A percentile compares a stretch with the other conserved stretches of the same genome.
phyloP scores from a whole-genome alignment of 2,329 filamentous ascomycete genomes.

The Sarocladiaceae sp. region DNA sequence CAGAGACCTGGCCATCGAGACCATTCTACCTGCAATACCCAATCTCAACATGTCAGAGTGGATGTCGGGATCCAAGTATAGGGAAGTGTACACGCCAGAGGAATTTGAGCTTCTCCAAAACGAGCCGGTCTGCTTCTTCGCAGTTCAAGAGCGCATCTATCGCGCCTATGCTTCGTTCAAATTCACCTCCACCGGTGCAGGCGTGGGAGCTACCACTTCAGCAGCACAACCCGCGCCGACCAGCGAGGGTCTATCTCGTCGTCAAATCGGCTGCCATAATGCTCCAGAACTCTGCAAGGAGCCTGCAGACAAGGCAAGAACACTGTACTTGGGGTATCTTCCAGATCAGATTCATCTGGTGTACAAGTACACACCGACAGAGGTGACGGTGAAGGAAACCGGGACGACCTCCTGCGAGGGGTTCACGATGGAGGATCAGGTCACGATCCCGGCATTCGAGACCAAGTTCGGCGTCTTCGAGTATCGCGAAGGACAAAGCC shows the following conservation, averaged over 20 bases:
- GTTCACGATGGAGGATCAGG: slow-evolving; percentile 3
- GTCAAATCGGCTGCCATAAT: background rate
- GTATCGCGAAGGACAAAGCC: background rate
- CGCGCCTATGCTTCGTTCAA: background rate
- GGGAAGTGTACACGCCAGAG: background rate
- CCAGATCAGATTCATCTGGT: slow-evolving; percentile 5
- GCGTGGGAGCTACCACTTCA: too few relatives aligned
- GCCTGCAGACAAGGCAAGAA: background rate
- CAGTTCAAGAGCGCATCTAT: slow-evolving; percentile 5
- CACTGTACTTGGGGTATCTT: background rate
- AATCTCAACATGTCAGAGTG: slow-evolving; percentile 4
- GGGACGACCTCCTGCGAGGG: background rate
- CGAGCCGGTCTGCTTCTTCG: background rate
- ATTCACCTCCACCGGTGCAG: background rate
- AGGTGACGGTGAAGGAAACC: slow-evolving; percentile 3
- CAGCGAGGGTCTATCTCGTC: background rate
- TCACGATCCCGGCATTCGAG: slow-evolving; percentile 3
- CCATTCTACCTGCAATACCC: background rate
- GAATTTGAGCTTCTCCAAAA: slow-evolving; percentile 1
- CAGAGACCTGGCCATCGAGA: background rate
- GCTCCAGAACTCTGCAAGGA: slow-evolving; percentile 1
- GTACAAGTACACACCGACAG: slow-evolving; percentile 1
- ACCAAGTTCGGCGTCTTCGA: slow-evolving; percentile 4
- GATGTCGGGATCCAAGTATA: background rate
- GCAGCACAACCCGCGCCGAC: background rate